Conservation (phyloP, 352 stramenopile genomes). For the Globisporangium ultimum region DNA sequence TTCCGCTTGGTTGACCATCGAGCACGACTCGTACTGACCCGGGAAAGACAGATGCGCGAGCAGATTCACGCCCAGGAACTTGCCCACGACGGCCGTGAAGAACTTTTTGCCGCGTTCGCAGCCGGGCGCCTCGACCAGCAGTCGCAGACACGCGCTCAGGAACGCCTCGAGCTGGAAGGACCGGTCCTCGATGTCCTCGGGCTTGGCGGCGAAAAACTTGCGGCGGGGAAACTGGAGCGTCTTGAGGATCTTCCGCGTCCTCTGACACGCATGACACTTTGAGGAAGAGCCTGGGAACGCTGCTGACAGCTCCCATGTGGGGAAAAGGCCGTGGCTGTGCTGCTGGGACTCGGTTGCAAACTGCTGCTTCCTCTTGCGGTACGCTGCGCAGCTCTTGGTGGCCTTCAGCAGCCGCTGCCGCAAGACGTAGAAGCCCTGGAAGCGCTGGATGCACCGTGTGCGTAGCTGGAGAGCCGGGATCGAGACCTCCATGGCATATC, state of each 20-base stretch:
- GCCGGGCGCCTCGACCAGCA: constrained; percentile 39
- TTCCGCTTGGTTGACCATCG: constrained; percentile 3
- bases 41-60: constrained; percentile 16
- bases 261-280: constrained; percentile 36
- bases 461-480: constrained; percentile 41
- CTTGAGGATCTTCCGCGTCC: constrained; percentile 33
- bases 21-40: constrained; percentile 5
- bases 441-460: constrained; percentile 49
- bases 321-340: not conserved
- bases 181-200: constrained; percentile 42
- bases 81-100: constrained; percentile 35
- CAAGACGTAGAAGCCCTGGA: constrained; percentile 50
- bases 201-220: constrained; percentile 40
- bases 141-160: constrained; percentile 31
- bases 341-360: constrained; percentile 6
- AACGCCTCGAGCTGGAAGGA: constrained; percentile 53
- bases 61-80: constrained; percentile 58
- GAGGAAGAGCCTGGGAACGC: constrained; percentile 12
- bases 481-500: constrained; percentile 63
- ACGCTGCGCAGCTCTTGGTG: constrained; percentile 34
- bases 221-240: constrained; percentile 46
- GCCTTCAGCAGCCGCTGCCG: constrained; percentile 44
- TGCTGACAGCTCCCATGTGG: constrained; percentile 16
- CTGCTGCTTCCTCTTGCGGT: constrained; percentile 16
- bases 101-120: constrained; percentile 47